These are phyloP conservation scores for Cytospora piceae DNA, from an alignment of 2,329 filamentous ascomycete genomes.

Conservation along the genomic window DNA sequence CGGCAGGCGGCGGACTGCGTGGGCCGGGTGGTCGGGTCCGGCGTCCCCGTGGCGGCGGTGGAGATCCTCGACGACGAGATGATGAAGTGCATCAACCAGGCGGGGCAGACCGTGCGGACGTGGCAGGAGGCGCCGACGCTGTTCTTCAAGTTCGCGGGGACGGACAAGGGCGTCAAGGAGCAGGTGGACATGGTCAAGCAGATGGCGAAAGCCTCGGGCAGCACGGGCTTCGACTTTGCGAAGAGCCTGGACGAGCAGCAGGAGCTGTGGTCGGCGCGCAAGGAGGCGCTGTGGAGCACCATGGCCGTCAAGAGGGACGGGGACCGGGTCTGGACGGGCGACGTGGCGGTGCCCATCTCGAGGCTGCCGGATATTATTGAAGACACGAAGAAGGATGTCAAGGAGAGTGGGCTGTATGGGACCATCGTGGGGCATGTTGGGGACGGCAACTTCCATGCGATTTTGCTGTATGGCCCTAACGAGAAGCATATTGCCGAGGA, in stretches of 20 bases:
- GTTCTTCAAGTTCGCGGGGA: slow-evolving; percentile 85
- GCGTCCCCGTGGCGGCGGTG: slow-evolving; percentile 85
- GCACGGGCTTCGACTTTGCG: slow-evolving; percentile 78
- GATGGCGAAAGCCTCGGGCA: slow-evolving; percentile 64
- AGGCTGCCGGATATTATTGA: slow-evolving; percentile 55
- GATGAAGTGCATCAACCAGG: slow-evolving; percentile 72
- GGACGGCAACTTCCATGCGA: slow-evolving; percentile 78
- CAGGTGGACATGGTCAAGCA: slow-evolving; percentile 70
- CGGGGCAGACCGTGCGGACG: slow-evolving; percentile 65
- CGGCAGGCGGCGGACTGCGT: slow-evolving; percentile 79
- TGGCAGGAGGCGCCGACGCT: slow-evolving; percentile 78
- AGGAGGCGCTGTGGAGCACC: slow-evolving; percentile 53
- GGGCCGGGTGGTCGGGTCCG: slow-evolving; percentile 75
- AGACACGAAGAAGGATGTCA: slow-evolving; percentile 45
- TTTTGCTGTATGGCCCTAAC: slow-evolving; percentile 64
- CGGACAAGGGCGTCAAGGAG: slow-evolving; percentile 72
- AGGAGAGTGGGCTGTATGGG: slow-evolving; percentile 48
- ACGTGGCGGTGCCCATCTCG: slow-evolving; percentile 69
- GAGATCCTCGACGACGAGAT: slow-evolving; percentile 92
- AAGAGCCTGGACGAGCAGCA: slow-evolving; percentile 68
- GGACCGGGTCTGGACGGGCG: slow-evolving; percentile 67
- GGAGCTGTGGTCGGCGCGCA: slow-evolving; percentile 67
- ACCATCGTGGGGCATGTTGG: slow-evolving; percentile 73
- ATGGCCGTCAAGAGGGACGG: slow-evolving; percentile 56
- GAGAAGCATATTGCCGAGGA: slow-evolving; percentile 69